These are phyloP conservation scores for Amanita rubescens DNA, from an alignment of 768 basidiomycete genomes.

Conservation along the genomic window DNA sequence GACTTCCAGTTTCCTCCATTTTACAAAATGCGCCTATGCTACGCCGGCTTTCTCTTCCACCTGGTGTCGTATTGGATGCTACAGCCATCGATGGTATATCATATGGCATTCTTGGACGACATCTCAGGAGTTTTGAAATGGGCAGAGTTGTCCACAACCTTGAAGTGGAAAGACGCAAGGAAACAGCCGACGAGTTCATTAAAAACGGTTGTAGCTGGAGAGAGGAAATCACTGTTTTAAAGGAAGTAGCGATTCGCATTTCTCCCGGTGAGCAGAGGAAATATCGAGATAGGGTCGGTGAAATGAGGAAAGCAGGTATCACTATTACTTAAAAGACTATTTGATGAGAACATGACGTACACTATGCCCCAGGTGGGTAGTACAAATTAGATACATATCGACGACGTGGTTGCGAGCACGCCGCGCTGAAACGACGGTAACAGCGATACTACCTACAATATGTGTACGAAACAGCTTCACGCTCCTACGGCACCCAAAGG, in stretches of 20 bases:
- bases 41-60: not conserved
- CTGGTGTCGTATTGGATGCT: not conserved
- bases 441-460: no score
- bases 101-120: not conserved
- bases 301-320: no score
- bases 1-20: no score
- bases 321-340: no score
- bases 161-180: not conserved
- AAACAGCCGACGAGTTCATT: not conserved
- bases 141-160: not conserved
- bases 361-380: no score
- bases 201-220: not conserved
- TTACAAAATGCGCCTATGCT: no score
- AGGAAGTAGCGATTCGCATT: not conserved
- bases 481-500: constrained; percentile 25
- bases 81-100: not conserved
- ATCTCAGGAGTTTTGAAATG: not conserved
- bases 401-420: no score
- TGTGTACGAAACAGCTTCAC: constrained; percentile 8
- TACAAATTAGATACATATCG: no score
- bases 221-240: not conserved
- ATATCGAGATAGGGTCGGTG: no score
- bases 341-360: no score
- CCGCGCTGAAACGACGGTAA: no score
- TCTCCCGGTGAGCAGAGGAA: no score